phyloP scores from a whole-genome alignment of 2,329 filamentous ascomycete genomes.

The Botryotinia convoluta region DNA sequence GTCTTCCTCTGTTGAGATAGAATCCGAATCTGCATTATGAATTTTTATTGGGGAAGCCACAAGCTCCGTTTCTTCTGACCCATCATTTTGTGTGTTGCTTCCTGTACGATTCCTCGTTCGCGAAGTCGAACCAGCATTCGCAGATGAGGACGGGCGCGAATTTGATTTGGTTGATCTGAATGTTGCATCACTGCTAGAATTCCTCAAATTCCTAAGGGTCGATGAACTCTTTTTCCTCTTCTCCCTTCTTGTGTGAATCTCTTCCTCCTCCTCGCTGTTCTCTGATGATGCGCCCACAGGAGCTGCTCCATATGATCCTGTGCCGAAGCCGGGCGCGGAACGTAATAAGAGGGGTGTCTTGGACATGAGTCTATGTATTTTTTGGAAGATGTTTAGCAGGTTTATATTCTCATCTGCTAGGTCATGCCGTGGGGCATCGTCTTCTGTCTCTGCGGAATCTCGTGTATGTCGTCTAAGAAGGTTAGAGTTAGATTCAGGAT shows the following conservation, averaged over 20 bases:
- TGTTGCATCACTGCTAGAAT: slow-evolving; percentile 29
- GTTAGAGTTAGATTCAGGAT: slow-evolving; percentile 33
- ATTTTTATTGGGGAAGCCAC: slow-evolving; percentile 29
- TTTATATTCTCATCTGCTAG: slow-evolving; percentile 20
- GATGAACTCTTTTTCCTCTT: slow-evolving; percentile 30
- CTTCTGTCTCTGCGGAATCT: slow-evolving; percentile 22
- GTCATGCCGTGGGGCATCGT: slow-evolving; percentile 23
- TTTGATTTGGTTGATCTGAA: slow-evolving; percentile 21
- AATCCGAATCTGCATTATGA: slow-evolving; percentile 25
- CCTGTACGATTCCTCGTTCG: slow-evolving; percentile 9
- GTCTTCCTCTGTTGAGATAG: slow-evolving; percentile 31
- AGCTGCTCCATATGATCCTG: slow-evolving; percentile 59
- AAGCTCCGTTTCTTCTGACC: slow-evolving; percentile 29
- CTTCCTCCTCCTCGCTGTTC: slow-evolving; percentile 38
- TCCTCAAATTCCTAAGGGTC: slow-evolving; percentile 33
- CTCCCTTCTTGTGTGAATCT: slow-evolving; percentile 27
- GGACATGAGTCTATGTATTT: slow-evolving; percentile 40
- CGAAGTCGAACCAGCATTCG: not conserved
- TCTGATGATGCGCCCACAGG: slow-evolving; percentile 45
- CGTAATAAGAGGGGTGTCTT: slow-evolving; percentile 56
- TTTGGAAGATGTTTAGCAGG: slow-evolving; percentile 27
- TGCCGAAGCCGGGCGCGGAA: slow-evolving; percentile 58
- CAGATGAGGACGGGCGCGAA: slow-evolving; percentile 22
- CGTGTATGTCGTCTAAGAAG: slow-evolving; percentile 31
- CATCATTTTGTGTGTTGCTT: slow-evolving; percentile 23